Conservation (phyloP, 2,329 filamentous ascomycete species). For the Penicillium sp. region DNA sequence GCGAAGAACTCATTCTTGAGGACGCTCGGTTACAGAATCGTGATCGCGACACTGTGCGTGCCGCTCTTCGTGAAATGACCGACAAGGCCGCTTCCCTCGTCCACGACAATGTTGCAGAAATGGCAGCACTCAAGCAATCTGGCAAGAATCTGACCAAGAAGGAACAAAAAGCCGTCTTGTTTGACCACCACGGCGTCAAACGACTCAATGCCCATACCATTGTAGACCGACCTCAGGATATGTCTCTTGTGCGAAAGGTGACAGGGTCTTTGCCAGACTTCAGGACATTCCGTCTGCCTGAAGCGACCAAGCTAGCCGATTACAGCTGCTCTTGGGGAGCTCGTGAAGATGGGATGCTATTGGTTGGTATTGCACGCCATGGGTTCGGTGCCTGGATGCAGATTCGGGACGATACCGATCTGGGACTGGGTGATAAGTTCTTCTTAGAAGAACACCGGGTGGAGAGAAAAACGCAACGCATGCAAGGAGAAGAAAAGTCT, state of each 20-base stretch:
- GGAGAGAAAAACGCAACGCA: constrained; percentile 89
- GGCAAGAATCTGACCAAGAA: constrained; percentile 90
- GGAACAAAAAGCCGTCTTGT: constrained; percentile 93
- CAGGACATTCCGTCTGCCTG: constrained; percentile 77
- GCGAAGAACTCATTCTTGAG: constrained; percentile 78
- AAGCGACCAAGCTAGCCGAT: constrained; percentile 86
- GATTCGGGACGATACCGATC: constrained; percentile 85
- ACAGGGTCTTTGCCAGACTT: constrained; percentile 65
- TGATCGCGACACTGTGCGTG: constrained; percentile 74
- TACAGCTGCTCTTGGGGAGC: constrained; percentile 92
- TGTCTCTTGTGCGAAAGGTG: constrained; percentile 76
- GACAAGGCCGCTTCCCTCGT: constrained; percentile 68
- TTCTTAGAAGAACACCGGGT: constrained; percentile 98
- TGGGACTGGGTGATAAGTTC: constrained; percentile 84
- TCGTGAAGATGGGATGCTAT: constrained; percentile 94
- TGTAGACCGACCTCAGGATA: constrained; percentile 82
- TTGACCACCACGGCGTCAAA: constrained; percentile 89
- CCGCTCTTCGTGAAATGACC: constrained; percentile 73
- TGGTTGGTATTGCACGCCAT: constrained; percentile 86
- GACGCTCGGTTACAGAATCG: constrained; percentile 82
- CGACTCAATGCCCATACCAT: constrained; percentile 95
- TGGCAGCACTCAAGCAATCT: constrained; percentile 64
- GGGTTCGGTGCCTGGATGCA: constrained; percentile 94
- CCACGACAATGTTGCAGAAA: constrained; percentile 66
- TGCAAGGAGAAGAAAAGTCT: constrained; percentile 56